Evolutionary conservation across 495 filamentous ascomycete species (phyloP).

Genomic region (Geoglossum glabrum): DNA sequence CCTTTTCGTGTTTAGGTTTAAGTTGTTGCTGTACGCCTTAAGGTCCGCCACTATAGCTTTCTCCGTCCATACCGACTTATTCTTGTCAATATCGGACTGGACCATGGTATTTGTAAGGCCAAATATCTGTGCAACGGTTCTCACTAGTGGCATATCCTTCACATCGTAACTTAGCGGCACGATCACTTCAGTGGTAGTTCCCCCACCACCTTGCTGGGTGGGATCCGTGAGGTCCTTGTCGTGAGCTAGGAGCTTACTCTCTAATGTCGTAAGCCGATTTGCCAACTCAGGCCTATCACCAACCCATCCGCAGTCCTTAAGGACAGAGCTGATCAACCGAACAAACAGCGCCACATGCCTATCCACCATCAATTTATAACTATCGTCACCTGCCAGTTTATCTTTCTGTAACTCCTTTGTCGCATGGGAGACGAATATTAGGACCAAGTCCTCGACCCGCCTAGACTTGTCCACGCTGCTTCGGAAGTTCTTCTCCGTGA

Average conservation of each 20-base stretch:
- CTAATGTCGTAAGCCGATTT: conserved; percentile 55
- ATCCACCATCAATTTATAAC: conserved; percentile 84
- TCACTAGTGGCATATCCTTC: conserved; percentile 90
- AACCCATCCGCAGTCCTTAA: conserved; percentile 64
- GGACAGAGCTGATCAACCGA: conserved; percentile 56
- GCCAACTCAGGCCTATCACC: conserved; percentile 68
- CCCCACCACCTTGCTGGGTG: conserved; percentile 30
- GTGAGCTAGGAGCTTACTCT: conserved; percentile 85
- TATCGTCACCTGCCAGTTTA: conserved; percentile 62
- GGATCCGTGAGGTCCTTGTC: conserved; percentile 65
- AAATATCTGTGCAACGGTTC: conserved; percentile 69
- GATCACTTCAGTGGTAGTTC: conserved; percentile 51
- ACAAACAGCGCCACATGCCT: conserved; percentile 91
- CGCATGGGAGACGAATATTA: conserved; percentile 80
- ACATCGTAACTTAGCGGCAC: conserved; percentile 74
- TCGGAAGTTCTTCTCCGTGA: conserved; percentile 51
- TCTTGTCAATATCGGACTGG: conserved; percentile 66
- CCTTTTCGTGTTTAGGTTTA: conserved; percentile 59
- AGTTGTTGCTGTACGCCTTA: conserved; percentile 75
- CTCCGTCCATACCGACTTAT: conserved; percentile 72
- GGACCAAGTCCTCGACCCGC: conserved; percentile 69
- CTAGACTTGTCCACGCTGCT: conserved; percentile 82
- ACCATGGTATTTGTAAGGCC: conserved; percentile 51
- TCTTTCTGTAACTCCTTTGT: conserved; percentile 77
- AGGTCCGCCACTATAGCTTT: conserved; percentile 76